Percentiles rank a stretch among this genome's conserved stretches.
phyloP scores from a whole-genome alignment of 2,329 filamentous ascomycete genomes.

The Passalora sequoiae region DNA sequence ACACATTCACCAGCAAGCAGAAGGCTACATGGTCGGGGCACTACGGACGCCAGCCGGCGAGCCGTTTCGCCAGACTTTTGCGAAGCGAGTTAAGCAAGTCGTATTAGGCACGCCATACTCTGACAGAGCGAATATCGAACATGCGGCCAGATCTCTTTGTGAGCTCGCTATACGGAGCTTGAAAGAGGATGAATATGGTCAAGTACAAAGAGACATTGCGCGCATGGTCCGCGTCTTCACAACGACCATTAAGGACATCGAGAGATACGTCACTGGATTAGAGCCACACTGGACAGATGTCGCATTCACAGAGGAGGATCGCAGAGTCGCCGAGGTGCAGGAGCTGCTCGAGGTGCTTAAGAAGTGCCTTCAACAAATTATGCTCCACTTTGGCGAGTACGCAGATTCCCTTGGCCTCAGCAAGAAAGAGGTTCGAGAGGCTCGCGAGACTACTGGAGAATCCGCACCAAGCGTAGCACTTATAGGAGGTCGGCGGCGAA shows the following conservation, averaged over 20 bases:
- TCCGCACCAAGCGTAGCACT: not conserved
- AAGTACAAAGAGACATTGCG: slow-evolving; percentile 77
- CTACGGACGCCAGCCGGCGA: slow-evolving; percentile 54
- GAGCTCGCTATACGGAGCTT: slow-evolving; percentile 67
- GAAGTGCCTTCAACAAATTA: slow-evolving; percentile 58
- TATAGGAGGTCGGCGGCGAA: not conserved
- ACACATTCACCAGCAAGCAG: slow-evolving; percentile 45
- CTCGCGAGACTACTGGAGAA: slow-evolving; percentile 52
- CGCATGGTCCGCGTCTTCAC: slow-evolving; percentile 70
- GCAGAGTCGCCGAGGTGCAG: slow-evolving; percentile 60
- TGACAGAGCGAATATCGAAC: slow-evolving; percentile 61
- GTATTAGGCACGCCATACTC: slow-evolving; percentile 69
- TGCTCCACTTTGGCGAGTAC: slow-evolving; percentile 71
- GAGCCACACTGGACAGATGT: slow-evolving; percentile 76
- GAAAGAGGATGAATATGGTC: slow-evolving; percentile 74
- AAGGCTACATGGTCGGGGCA: slow-evolving; percentile 39
- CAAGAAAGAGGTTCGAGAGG: slow-evolving; percentile 65
- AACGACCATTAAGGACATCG: slow-evolving; percentile 60
- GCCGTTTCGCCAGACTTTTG: slow-evolving; percentile 66
- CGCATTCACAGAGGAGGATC: slow-evolving; percentile 46
- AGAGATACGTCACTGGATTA: slow-evolving; percentile 57
- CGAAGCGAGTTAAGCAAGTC: slow-evolving; percentile 58
- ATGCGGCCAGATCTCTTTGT: slow-evolving; percentile 61
- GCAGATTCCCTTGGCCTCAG: slow-evolving; percentile 64
- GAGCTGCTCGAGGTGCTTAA: slow-evolving; percentile 61